Conservation (phyloP, 2,329 filamentous ascomycete species). For the Ceratocystis eucalypticola region DNA sequence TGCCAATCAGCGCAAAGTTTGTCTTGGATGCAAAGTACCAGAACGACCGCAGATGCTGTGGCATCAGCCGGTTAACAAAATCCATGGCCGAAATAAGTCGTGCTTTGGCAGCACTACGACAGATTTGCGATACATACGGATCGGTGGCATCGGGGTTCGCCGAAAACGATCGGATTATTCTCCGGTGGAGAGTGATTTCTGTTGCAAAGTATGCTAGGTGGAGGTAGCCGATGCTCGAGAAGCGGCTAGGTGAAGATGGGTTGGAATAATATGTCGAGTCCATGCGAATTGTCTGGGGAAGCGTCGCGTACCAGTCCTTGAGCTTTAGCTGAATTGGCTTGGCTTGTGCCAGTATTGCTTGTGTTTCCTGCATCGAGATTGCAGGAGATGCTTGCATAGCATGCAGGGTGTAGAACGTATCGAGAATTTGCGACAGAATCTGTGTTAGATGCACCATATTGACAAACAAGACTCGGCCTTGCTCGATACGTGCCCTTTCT, state of each 20-base stretch:
- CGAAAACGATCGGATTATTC: conserved; percentile 69
- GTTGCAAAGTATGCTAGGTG: conserved; percentile 89
- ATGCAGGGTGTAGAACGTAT: conserved; percentile 68
- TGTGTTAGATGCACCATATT: conserved; percentile 64
- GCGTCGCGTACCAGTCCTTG: conserved; percentile 64
- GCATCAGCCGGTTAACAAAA: conserved; percentile 84
- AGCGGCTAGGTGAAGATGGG: conserved; percentile 27
- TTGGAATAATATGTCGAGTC: conserved; percentile 31
- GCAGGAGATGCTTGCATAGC: conserved; percentile 56
- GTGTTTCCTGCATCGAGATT: conserved; percentile 55
- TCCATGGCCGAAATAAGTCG: conserved; percentile 93
- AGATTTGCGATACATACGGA: conserved; percentile 78
- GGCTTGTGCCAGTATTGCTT: conserved; percentile 58
- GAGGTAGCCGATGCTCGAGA: conserved; percentile 59
- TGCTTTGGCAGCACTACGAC: conserved; percentile 84
- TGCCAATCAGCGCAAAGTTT: conserved; percentile 90
- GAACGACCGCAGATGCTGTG: conserved; percentile 74
- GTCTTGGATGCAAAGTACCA: conserved; percentile 84
- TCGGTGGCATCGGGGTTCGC: conserved; percentile 39
- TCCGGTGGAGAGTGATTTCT: conserved; percentile 83
- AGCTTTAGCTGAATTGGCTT: conserved; percentile 73
- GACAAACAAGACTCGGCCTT: conserved; percentile 55
- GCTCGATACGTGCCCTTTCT: conserved; percentile 51
- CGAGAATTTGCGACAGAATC: conserved; percentile 66
- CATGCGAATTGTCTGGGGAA: conserved; percentile 54